Conservation (phyloP, 805 yeast genomes). For the Maudiozyma serrabonitensis region DNA sequence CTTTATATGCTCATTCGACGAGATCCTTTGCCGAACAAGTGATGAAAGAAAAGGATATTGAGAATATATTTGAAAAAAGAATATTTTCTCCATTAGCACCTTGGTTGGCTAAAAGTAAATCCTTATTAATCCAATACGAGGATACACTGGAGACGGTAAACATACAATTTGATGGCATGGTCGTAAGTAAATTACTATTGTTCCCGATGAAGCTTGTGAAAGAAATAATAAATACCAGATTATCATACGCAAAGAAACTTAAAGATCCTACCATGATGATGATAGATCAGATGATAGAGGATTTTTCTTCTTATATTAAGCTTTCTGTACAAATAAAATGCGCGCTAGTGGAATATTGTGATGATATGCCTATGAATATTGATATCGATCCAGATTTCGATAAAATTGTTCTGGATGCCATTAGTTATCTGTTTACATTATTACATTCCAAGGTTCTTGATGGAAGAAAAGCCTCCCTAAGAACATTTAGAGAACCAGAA, state of each 20-base stretch:
- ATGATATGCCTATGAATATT: slow-evolving; percentile 60
- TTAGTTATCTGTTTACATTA: slow-evolving; percentile 58
- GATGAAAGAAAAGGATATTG: slow-evolving; percentile 70
- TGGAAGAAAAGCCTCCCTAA: slow-evolving; percentile 59
- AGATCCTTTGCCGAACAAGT: slow-evolving; percentile 74
- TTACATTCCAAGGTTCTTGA: slow-evolving; percentile 71
- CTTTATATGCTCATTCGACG: slow-evolving; percentile 22
- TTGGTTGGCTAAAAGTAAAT: slow-evolving; percentile 72
- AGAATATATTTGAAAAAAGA: slow-evolving; percentile 58
- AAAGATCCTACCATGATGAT: slow-evolving; percentile 87
- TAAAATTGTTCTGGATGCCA: slow-evolving; percentile 59
- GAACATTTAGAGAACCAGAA: slow-evolving; percentile 87
- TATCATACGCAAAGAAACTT: slow-evolving; percentile 67
- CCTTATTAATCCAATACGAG: slow-evolving; percentile 54
- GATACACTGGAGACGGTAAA: slow-evolving; percentile 56
- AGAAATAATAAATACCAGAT: slow-evolving; percentile 65
- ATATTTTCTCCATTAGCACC: slow-evolving; percentile 64
- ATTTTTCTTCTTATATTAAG: slow-evolving; percentile 65
- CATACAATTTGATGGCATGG: slow-evolving; percentile 61
- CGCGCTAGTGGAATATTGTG: slow-evolving; percentile 49
- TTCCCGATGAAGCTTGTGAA: slow-evolving; percentile 75
- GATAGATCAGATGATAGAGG: slow-evolving; percentile 89
- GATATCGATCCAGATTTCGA: slow-evolving; percentile 58
- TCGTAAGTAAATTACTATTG: slow-evolving; percentile 52
- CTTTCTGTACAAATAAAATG: slow-evolving; percentile 68